Base-by-base conservation (phyloP, 208 protist species). In the Trypanosoma lewisi region DNA sequence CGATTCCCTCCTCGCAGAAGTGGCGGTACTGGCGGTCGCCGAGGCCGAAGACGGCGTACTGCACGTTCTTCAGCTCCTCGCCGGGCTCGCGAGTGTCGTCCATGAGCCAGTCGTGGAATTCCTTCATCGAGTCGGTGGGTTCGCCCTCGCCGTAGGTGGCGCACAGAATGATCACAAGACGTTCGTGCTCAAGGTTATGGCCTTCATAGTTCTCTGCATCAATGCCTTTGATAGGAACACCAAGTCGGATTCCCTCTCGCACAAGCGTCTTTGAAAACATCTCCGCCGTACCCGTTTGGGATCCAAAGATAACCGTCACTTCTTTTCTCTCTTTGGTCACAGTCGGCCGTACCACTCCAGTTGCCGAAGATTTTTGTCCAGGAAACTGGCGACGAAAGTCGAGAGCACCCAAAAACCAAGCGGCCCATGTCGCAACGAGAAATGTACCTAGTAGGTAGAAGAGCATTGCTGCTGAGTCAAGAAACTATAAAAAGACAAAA, bases 111-210 rank as follows among this genome's bases (percentile, higher is more conserved):
- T 94, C 78, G 39, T 92, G 86, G 58, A 97, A 96, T 63, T 65
- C 67, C 57, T 92, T 85, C 82, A 90, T 95, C 30, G 88, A 89
- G 73, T 97, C 91, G 0, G 94, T 96, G 23, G 85, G 83, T 67
- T 97, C 90, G 11, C 92, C 92, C 56, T 97, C 93, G 49, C 90
- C 94, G 68, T 93, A 95, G 45, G 91, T 97, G 47, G 90, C 78
- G 48, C 89, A 96, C 12, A 93, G 60, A 54, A 93, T 72, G 23
- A 95, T 75, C 27, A 95, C 78, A 23, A 93, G 69, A 2, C 45
- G 63, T 63, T 93, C 87, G 30, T 78, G 52, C 67, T 89, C 81
- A 23, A 93, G 64, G 51, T 83, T 65, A 68, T 54, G 57, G 11
- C 58, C 49, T 16, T 91, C 75, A 60, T 93, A 95, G 61, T 72